Evolutionary conservation across 345 rosid genomes (phyloP).

Genomic region (Firmiana major): DNA sequence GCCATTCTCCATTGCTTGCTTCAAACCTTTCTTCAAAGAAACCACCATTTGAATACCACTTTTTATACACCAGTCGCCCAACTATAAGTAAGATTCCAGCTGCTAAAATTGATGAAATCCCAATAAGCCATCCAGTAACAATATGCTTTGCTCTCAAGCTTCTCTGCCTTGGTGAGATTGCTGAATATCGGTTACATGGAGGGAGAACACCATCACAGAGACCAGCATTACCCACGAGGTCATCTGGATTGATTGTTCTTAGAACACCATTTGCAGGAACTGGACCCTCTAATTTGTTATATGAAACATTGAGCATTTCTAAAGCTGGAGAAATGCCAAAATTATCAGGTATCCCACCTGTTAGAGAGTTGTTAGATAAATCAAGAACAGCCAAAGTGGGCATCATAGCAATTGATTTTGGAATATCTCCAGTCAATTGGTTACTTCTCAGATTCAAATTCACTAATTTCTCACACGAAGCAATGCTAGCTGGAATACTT

Average conservation of each 20-base stretch:
- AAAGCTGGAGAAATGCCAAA: constrained; percentile 80
- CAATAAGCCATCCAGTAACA: constrained; percentile 58
- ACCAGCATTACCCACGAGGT: constrained; percentile 63
- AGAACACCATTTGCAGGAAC: constrained; percentile 77
- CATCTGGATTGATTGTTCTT: constrained; percentile 72
- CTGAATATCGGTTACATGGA: constrained; percentile 53
- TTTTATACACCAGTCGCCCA: constrained; percentile 42
- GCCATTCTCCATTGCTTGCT: constrained; percentile 66
- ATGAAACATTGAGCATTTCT: constrained; percentile 74
- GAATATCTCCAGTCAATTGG: constrained; percentile 64
- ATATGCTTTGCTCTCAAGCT: constrained; percentile 50
- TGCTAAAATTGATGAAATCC: constrained; percentile 54
- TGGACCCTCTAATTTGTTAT: constrained; percentile 76
- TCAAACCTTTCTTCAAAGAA: constrained; percentile 50
- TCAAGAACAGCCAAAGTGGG: constrained; percentile 81
- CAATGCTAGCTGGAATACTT: constrained; percentile 72
- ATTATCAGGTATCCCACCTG: constrained; percentile 67
- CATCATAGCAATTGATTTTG: constrained; percentile 64
- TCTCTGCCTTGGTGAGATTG: constrained; percentile 27
- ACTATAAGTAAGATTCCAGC: constrained; percentile 43
- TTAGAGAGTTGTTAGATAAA: constrained; percentile 75
- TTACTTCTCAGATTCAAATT: constrained; percentile 67
- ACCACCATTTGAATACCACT: constrained; percentile 48
- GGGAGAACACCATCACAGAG: constrained; percentile 82
- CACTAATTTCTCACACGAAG: constrained; percentile 75